phyloP scores from a whole-genome alignment of 805 yeast species.

The Kuraishia floccosa region DNA sequence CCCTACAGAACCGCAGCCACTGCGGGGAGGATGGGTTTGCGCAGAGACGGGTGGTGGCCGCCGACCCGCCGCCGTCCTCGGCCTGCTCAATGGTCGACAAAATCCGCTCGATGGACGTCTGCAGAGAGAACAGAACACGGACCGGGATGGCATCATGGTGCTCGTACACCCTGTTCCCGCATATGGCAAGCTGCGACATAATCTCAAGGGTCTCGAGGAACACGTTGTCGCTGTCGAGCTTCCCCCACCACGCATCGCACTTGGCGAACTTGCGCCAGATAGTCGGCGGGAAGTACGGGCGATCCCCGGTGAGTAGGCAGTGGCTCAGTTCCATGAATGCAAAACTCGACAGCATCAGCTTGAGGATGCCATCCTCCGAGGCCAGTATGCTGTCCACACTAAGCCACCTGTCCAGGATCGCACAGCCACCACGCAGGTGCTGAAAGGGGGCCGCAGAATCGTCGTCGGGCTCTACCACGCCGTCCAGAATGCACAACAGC shows the following conservation, averaged over 20 bases:
- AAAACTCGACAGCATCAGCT: conserved; percentile 14
- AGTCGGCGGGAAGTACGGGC: conserved; percentile 7
- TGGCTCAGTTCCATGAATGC: conserved; percentile 15
- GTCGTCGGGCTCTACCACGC: conserved; percentile 11
- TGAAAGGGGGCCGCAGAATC: conserved; percentile 3
- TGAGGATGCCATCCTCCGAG: not conserved
- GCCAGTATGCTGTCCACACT: conserved; percentile 2
- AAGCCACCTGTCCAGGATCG: conserved; percentile 8
- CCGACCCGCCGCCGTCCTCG: no score
- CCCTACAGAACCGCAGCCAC: conserved; percentile 11
- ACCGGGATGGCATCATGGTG: no score
- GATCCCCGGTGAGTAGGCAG: conserved; percentile 10
- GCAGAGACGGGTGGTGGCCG: no score
- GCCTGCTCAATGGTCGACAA: no score
- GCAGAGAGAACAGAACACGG: no score
- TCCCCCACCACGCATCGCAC: conserved; percentile 18
- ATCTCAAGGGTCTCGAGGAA: conserved; percentile 18
- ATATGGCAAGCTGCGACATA: conserved; percentile 7
- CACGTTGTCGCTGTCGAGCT: conserved; percentile 11
- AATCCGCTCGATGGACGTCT: no score
- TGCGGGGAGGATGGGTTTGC: not conserved
- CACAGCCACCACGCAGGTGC: conserved; percentile 14
- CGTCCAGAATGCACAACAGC: conserved; percentile 13
- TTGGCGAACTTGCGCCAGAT: conserved; percentile 11
- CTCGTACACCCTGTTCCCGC: no score